Evolutionary conservation across 345 rosid genomes (phyloP).

Genomic region (Pseudoturritis turrita): DNA sequence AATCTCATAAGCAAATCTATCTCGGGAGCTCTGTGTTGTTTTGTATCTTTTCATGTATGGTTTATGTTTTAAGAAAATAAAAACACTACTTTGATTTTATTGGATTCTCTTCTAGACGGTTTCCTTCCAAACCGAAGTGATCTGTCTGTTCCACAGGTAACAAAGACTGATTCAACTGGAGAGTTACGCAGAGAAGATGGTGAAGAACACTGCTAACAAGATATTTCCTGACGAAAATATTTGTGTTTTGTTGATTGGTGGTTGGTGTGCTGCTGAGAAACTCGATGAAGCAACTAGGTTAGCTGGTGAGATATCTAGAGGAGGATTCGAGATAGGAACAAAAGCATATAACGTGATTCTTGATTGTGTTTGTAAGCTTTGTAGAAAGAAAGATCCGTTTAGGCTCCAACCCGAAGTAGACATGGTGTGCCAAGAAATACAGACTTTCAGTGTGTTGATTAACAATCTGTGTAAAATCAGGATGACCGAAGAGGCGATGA

Average conservation of each 20-base stretch:
- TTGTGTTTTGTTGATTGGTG: constrained; percentile 79
- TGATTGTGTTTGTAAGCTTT: constrained; percentile 87
- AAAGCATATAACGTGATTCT: constrained; percentile 65
- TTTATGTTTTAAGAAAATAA: neutral
- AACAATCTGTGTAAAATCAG: constrained; percentile 73
- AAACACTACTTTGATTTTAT: constrained; percentile 5
- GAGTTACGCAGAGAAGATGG: constrained; percentile 88
- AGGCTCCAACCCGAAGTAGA: constrained; percentile 61
- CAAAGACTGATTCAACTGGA: constrained; percentile 44
- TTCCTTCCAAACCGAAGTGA: constrained; percentile 30
- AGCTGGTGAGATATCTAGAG: constrained; percentile 89
- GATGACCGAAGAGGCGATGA: constrained; percentile 75
- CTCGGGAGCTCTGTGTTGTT: neutral
- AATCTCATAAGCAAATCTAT: neutral
- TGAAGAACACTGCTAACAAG: constrained; percentile 67
- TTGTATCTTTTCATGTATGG: neutral
- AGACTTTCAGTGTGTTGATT: constrained; percentile 79
- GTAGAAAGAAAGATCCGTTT: constrained; percentile 79
- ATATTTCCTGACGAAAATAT: constrained; percentile 81
- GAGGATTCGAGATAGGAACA: constrained; percentile 82
- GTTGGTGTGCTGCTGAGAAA: constrained; percentile 86
- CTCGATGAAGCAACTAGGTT: constrained; percentile 87
- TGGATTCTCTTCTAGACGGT: neutral
- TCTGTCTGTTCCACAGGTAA: constrained; percentile 27
- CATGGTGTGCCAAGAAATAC: constrained; percentile 84